These are phyloP conservation scores for Scedosporium dehoogii DNA, from an alignment of 2,329 filamentous ascomycete species.

Conservation along the genomic window DNA sequence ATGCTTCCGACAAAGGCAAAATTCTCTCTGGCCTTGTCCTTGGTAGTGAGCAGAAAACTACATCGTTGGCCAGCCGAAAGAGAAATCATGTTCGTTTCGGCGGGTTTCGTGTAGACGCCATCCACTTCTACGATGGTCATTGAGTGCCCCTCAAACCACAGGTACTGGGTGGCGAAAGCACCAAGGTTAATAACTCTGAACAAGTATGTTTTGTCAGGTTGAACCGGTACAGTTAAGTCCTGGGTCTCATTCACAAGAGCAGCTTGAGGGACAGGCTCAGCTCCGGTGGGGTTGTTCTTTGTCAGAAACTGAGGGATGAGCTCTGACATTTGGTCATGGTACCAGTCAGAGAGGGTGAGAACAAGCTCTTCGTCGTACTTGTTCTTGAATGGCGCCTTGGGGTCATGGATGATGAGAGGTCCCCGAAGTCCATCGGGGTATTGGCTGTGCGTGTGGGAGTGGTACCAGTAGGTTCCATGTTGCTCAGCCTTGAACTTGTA, in stretches of 20 bases:
- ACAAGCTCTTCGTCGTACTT: slow-evolving; percentile 44
- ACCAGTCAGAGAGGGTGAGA: slow-evolving; percentile 51
- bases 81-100: slow-evolving; percentile 54
- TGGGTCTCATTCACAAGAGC: slow-evolving; percentile 42
- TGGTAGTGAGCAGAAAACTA: slow-evolving; percentile 53
- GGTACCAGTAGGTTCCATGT: slow-evolving; percentile 54
- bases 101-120: slow-evolving; percentile 55
- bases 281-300: slow-evolving; percentile 36
- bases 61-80: slow-evolving; percentile 58
- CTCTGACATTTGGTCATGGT: slow-evolving; percentile 42
- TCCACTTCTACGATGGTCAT: slow-evolving; percentile 65
- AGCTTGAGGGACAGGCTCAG: slow-evolving; percentile 43
- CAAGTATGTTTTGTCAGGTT: slow-evolving; percentile 46
- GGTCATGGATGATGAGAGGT: slow-evolving; percentile 45
- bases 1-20: slow-evolving; percentile 61
- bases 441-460: slow-evolving; percentile 39
- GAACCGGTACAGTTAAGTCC: slow-evolving; percentile 30
- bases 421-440: slow-evolving; percentile 51
- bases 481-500: slow-evolving; percentile 50
- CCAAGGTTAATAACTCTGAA: slow-evolving; percentile 47
- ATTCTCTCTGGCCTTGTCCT: slow-evolving; percentile 50
- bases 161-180: slow-evolving; percentile 59
- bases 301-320: slow-evolving; percentile 37
- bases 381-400: slow-evolving; percentile 33
- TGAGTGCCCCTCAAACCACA: slow-evolving; percentile 58